These are phyloP conservation scores for Podospora appendiculata DNA, from an alignment of 495 filamentous ascomycete species.

Conservation along the genomic window DNA sequence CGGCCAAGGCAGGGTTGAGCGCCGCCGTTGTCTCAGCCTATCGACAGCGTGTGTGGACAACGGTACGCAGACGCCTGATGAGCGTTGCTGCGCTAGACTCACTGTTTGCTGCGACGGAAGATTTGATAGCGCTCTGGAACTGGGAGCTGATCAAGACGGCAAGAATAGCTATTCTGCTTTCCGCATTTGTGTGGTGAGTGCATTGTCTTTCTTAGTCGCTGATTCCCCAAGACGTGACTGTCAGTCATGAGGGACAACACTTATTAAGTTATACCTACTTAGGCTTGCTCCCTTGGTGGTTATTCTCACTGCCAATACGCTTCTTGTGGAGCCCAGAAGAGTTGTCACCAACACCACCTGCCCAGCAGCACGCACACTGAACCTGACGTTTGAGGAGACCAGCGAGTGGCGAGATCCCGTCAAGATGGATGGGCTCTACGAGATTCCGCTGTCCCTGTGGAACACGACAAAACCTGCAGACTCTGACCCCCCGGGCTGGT, in stretches of 20 bases:
- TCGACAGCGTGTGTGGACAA: constrained; percentile 28
- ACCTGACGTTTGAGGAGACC: constrained; percentile 27
- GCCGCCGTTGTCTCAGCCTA: constrained; percentile 24
- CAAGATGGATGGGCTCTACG: constrained; percentile 17
- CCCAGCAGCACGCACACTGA: constrained; percentile 22
- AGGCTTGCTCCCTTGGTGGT: constrained; percentile 27
- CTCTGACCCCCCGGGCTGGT: constrained; percentile 15
- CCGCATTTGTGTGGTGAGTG: constrained; percentile 25
- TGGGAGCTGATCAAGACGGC: constrained; percentile 25
- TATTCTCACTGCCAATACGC: constrained; percentile 29
- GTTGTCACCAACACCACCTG: constrained; percentile 11
- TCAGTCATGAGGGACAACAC: neutral
- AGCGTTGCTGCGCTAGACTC: constrained; percentile 27
- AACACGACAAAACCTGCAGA: constrained; percentile 21
- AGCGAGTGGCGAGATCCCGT: constrained; percentile 26
- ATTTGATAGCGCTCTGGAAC: constrained; percentile 19
- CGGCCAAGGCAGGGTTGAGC: constrained; percentile 27
- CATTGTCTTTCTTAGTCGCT: neutral
- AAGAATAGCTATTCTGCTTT: constrained; percentile 23
- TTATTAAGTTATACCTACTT: neutral
- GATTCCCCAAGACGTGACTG: no score
- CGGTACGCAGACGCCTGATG: constrained; percentile 24
- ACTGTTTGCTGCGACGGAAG: constrained; percentile 27
- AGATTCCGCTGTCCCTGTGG: constrained; percentile 24
- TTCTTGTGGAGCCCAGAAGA: constrained; percentile 19